Evolutionary conservation across 2,329 filamentous ascomycete genomes (phyloP).

Genomic region (Pestalotiopsis sp.): DNA sequence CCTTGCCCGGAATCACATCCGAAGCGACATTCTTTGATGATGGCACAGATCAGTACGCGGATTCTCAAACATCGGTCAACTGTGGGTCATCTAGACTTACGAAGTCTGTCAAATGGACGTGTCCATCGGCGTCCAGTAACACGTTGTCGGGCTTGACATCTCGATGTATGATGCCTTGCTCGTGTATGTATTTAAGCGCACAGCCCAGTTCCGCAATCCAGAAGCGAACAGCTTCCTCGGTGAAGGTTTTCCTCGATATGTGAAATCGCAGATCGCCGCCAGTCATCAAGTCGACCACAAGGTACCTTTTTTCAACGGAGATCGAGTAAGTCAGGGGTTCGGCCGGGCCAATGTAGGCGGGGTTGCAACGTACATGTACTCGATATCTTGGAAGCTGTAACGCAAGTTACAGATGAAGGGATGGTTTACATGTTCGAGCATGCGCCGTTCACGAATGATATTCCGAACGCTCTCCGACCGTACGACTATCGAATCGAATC

Average conservation of each 20-base stretch:
- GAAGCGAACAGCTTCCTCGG: constrained; percentile 93
- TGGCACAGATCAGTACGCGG: constrained; percentile 31
- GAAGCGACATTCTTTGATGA: constrained; percentile 84
- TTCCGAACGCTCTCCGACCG: constrained; percentile 97
- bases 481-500: constrained; percentile 64
- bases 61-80: constrained; percentile 3
- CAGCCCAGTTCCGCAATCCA: constrained; percentile 96
- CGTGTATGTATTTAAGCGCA: constrained; percentile 83
- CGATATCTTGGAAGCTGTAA: constrained; percentile 98
- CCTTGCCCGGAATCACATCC: constrained; percentile 79
- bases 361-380: constrained; percentile 77
- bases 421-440: constrained; percentile 97
- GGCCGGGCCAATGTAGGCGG: background rate
- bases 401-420: constrained; percentile 97
- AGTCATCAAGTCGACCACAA: constrained; percentile 97
- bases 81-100: constrained; percentile 50
- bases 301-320: constrained; percentile 67
- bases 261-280: constrained; percentile 96
- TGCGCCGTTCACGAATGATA: constrained; percentile 94
- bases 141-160: constrained; percentile 94
- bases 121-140: constrained; percentile 81
- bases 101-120: constrained; percentile 97
- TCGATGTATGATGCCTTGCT: constrained; percentile 84
- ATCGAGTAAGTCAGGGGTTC: background rate
- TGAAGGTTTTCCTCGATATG: constrained; percentile 96